Percentiles rank a stretch among this genome's conserved stretches.
Conservation (phyloP, 192 early-diverging fungal species). For the Geranomyces michiganensis region DNA sequence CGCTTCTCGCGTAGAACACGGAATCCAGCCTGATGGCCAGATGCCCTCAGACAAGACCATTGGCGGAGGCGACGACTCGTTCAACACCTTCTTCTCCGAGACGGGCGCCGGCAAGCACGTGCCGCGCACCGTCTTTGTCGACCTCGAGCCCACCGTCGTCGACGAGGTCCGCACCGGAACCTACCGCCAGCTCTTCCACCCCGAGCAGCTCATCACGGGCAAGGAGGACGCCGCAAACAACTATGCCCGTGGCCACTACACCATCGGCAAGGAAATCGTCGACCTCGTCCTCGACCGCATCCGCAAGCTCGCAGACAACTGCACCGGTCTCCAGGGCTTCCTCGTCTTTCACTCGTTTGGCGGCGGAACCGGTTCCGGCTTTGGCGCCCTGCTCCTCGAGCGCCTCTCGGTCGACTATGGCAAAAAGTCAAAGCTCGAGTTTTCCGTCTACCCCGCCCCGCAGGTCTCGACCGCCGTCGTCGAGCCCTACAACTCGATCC, state of each 20-base stretch:
- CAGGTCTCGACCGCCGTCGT: slow-evolving; percentile 96
- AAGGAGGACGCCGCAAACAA: slow-evolving; percentile 99
- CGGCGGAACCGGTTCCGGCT: slow-evolving; percentile 99
- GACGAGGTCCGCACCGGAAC: slow-evolving; percentile 99
- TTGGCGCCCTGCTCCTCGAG: slow-evolving; percentile 96
- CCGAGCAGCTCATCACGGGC: slow-evolving; percentile 98
- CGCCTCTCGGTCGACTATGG: slow-evolving; percentile 99
- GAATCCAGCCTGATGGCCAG: slow-evolving; percentile 93
- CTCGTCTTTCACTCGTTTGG: slow-evolving; percentile 99
- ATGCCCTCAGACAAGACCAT: slow-evolving; percentile 82
- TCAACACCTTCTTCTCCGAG: slow-evolving; percentile 99
- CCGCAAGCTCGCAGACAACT: slow-evolving; percentile 97
- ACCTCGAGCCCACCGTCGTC: slow-evolving; percentile 73
- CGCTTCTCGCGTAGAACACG: slow-evolving; percentile 81
- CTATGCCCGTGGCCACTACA: slow-evolving; percentile 99
- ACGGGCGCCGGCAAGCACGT: slow-evolving; percentile 99
- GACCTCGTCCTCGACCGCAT: slow-evolving; percentile 96
- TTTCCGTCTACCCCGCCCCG: slow-evolving; percentile 98
- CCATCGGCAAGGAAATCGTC: slow-evolving; percentile 98
- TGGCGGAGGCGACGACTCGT: slow-evolving; percentile 81
- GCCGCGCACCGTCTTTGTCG: slow-evolving; percentile 98
- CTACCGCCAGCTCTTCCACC: slow-evolving; percentile 92
- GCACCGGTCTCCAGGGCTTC: slow-evolving; percentile 98
- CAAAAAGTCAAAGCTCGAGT: slow-evolving; percentile 99
- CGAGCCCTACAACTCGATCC: slow-evolving; percentile 98